Conservation (phyloP, 805 yeast genomes). For the Maudiozyma pseudohumilis region DNA sequence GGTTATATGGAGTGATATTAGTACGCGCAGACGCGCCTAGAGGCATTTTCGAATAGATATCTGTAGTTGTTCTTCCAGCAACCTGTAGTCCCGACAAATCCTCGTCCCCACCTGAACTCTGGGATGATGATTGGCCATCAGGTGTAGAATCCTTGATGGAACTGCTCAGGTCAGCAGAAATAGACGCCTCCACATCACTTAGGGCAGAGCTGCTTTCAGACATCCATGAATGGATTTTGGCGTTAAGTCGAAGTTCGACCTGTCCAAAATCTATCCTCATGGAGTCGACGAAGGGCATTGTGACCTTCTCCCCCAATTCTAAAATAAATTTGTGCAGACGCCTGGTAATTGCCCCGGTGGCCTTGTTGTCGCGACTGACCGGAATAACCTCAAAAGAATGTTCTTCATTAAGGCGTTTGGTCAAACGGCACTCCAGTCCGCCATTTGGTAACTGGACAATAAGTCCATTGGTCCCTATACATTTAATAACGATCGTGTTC, state of each 20-base stretch:
- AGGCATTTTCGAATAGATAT: background rate
- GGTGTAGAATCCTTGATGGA: conserved; percentile 8
- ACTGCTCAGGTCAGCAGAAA: conserved; percentile 11
- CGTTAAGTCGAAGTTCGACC: conserved; percentile 43
- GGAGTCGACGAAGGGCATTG: conserved; percentile 53
- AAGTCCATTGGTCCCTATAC: conserved; percentile 79
- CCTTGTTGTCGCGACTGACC: background rate
- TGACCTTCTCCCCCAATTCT: conserved; percentile 44
- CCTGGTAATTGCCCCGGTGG: conserved; percentile 4
- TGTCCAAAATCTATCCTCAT: conserved; percentile 53
- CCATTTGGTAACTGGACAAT: conserved; percentile 51
- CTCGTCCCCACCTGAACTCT: background rate
- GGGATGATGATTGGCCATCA: background rate
- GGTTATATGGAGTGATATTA: background rate
- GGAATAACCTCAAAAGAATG: conserved; percentile 19
- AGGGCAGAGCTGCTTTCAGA: conserved; percentile 32
- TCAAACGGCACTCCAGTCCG: conserved; percentile 27
- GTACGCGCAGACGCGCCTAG: background rate
- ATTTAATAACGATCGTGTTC: conserved; percentile 44
- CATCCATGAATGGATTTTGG: conserved; percentile 38
- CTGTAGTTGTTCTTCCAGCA: background rate
- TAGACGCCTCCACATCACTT: conserved; percentile 31
- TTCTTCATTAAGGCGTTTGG: conserved; percentile 11
- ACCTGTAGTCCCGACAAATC: background rate
- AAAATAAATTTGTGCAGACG: too few relatives aligned